Conservation (phyloP, 2,329 filamentous ascomycete species). For the Davidsoniella neocaledoniae region DNA sequence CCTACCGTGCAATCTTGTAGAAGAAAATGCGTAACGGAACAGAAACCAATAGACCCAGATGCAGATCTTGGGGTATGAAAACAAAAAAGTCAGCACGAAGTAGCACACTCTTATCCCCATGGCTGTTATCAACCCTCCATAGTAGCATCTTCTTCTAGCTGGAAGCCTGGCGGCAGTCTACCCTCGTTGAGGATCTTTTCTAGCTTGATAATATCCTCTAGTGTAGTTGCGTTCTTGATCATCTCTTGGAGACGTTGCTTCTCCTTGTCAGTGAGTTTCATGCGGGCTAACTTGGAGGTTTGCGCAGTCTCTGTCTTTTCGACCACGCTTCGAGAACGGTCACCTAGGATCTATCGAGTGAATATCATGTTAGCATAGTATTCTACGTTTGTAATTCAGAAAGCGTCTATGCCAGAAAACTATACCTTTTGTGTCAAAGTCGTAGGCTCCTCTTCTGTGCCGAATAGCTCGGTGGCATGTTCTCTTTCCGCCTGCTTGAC, state of each 20-base stretch:
- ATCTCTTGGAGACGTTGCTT: constrained; percentile 69
- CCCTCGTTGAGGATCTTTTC: constrained; percentile 91
- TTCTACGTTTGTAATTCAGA: background rate
- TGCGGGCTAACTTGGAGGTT: constrained; percentile 50
- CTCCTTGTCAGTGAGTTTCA: constrained; percentile 79
- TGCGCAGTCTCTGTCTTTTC: constrained; percentile 16
- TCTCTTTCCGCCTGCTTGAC: constrained; percentile 74
- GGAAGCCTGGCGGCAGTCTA: constrained; percentile 55
- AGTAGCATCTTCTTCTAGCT: constrained; percentile 29
- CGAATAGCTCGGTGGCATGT: constrained; percentile 66
- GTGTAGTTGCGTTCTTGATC: constrained; percentile 73
- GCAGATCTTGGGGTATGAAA: constrained; percentile 1
- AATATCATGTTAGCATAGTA: background rate
- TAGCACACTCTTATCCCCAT: background rate
- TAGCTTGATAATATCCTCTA: constrained; percentile 76
- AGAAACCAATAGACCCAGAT: background rate
- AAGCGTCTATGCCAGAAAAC: background rate
- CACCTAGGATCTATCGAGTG: constrained; percentile 51
- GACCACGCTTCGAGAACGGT: constrained; percentile 58
- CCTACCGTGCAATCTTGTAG: no score
- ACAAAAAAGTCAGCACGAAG: background rate
- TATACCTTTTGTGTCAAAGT: constrained; percentile 55
- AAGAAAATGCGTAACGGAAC: background rate
- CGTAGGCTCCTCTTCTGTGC: constrained; percentile 60
- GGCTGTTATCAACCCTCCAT: constrained; percentile 41